phyloP scores from a whole-genome alignment of 1,284 basidiomycete species.

The Rhodotorula sp. region DNA sequence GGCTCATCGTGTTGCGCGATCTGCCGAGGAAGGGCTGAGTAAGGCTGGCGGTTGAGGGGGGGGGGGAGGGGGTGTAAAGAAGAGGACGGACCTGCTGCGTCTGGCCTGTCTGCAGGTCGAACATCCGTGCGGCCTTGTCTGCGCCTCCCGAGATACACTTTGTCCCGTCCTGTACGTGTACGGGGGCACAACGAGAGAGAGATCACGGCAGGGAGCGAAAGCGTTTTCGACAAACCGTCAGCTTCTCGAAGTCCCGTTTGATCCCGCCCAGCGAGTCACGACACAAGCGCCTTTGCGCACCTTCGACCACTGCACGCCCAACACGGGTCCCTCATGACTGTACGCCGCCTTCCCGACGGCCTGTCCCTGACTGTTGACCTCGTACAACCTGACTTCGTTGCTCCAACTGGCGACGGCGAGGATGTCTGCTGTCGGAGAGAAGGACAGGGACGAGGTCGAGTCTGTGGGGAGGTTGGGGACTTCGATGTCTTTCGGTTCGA shows the following conservation, averaged over 20 bases:
- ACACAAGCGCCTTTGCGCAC: slow-evolving; percentile 5
- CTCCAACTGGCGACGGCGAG: slow-evolving; percentile 51
- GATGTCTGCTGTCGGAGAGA: slow-evolving; percentile 50
- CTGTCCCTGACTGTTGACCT: slow-evolving; percentile 55
- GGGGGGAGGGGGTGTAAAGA: fast-evolving
- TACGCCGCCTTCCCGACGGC: slow-evolving; percentile 77
- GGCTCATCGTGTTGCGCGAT: slow-evolving; percentile 82
- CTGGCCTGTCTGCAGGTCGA: slow-evolving; percentile 59
- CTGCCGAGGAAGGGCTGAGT: slow-evolving; percentile 47
- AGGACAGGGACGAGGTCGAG: slow-evolving; percentile 47
- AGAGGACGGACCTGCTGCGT: slow-evolving; percentile 26
- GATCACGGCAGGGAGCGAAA: neutral
- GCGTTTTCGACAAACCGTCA: neutral
- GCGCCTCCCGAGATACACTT: slow-evolving; percentile 75
- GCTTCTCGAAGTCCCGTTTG: neutral
- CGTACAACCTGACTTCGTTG: slow-evolving; percentile 52
- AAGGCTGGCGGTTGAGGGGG: neutral
- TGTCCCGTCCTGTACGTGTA: slow-evolving; percentile 12
- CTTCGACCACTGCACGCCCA: slow-evolving; percentile 32
- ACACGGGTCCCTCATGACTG: slow-evolving; percentile 58
- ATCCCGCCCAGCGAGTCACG: neutral
- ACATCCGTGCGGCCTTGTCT: slow-evolving; percentile 54
- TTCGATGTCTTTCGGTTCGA: slow-evolving; percentile 64
- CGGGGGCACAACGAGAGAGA: no score
- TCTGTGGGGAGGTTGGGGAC: slow-evolving; percentile 54